phyloP scores from a whole-genome alignment of 257 asterid genomes.

The Eustoma russellianum region DNA sequence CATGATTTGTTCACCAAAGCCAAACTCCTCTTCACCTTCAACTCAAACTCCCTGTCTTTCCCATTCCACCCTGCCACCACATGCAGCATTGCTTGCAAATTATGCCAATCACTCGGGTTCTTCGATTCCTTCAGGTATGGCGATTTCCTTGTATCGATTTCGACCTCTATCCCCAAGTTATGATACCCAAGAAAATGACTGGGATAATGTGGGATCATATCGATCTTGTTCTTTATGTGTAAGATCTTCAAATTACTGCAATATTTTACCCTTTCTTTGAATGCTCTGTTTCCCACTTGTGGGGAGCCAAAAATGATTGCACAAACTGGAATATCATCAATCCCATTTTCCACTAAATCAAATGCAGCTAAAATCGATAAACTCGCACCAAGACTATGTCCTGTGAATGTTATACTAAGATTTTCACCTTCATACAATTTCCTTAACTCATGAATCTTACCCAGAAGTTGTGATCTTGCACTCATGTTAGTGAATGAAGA shows the following conservation, averaged over 20 bases:
- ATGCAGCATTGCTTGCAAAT: conserved; percentile 67
- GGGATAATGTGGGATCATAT: conserved; percentile 53
- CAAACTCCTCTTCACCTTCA: conserved; percentile 59
- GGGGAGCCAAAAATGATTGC: conserved; percentile 71
- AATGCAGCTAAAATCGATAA: conserved; percentile 55
- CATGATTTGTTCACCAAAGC: conserved; percentile 68
- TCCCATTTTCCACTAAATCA: conserved; percentile 65
- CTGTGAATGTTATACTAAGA: conserved; percentile 54
- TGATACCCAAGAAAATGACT: conserved; percentile 37
- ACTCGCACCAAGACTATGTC: conserved; percentile 65
- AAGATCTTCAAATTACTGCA: conserved; percentile 44
- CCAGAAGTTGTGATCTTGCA: conserved; percentile 43
- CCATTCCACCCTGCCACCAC: conserved; percentile 78
- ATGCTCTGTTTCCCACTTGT: conserved; percentile 55
- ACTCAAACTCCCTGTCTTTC: conserved; percentile 31
- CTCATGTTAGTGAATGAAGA: conserved; percentile 55
- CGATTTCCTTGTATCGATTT: conserved; percentile 53
- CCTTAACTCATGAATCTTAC: conserved; percentile 25
- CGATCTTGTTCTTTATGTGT: conserved; percentile 57
- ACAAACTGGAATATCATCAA: conserved; percentile 45
- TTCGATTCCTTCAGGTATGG: conserved; percentile 41
- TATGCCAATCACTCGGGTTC: conserved; percentile 69
- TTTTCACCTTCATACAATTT: conserved; percentile 30
- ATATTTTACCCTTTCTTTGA: conserved; percentile 24
- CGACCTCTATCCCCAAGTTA: conserved; percentile 34